Percentiles rank a stretch among this genome's conserved stretches.
These are phyloP conservation scores for Eucalyptus caleyi DNA, from an alignment of 345 rosid species.

Conservation along the genomic window DNA sequence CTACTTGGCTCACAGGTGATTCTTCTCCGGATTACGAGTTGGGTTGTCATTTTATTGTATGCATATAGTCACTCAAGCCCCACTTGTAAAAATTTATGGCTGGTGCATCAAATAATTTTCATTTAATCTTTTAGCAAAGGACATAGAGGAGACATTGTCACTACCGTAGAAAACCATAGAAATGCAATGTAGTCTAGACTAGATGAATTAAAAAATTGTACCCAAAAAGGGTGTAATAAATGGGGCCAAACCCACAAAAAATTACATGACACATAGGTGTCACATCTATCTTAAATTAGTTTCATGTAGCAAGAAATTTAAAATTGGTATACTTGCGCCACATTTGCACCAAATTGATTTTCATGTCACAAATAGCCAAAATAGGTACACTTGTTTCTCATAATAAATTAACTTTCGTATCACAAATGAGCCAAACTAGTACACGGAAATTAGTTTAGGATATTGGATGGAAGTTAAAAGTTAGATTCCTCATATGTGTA, in stretches of 20 bases:
- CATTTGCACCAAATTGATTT: neutral
- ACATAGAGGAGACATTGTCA: neutral
- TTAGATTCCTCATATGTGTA: neutral
- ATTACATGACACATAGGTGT: neutral
- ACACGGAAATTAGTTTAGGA: neutral
- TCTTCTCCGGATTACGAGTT: neutral
- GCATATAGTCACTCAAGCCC: neutral
- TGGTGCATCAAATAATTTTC: neutral
- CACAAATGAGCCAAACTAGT: neutral
- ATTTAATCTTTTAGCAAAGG: neutral
- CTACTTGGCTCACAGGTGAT: neutral
- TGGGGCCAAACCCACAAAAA: neutral
- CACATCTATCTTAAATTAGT: neutral
- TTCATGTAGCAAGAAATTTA: neutral
- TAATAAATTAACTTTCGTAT: neutral
- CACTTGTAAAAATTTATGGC: neutral
- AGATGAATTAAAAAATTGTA: neutral
- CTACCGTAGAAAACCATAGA: neutral
- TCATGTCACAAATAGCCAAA: neutral
- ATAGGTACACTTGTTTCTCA: neutral
- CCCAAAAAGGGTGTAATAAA: neutral
- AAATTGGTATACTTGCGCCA: neutral
- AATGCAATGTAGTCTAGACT: neutral
- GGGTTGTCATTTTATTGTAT: neutral
- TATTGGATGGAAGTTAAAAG: neutral